These are phyloP conservation scores for Umbelopsis sp. DNA, from an alignment of 192 early-diverging fungal genomes.

Conservation along the genomic window DNA sequence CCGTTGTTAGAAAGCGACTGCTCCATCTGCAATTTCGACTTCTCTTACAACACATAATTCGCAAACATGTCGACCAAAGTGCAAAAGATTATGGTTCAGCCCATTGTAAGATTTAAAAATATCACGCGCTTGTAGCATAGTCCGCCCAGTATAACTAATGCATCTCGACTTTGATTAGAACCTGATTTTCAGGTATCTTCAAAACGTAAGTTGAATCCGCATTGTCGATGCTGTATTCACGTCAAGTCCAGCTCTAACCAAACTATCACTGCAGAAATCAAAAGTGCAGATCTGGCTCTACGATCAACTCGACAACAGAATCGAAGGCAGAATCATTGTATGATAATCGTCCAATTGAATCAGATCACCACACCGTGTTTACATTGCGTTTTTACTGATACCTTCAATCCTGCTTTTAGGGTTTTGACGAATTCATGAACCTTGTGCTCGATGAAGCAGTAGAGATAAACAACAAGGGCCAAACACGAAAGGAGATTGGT, in stretches of 20 bases:
- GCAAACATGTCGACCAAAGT: conserved; percentile 68
- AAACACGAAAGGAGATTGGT: conserved; percentile 75
- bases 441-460: conserved; percentile 89
- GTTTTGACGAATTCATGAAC: conserved; percentile 99
- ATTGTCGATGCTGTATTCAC: not conserved
- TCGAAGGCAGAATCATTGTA: conserved; percentile 95
- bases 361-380: not conserved
- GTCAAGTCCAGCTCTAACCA: not conserved
- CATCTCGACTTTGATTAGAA: conserved; percentile 52
- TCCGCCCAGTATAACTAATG: not conserved
- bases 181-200: conserved; percentile 95
- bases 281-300: conserved; percentile 95
- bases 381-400: not conserved
- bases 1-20: not conserved
- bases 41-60: conserved; percentile 12
- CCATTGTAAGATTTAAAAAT: conserved; percentile 60
- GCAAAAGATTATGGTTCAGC: conserved; percentile 85
- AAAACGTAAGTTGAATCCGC: conserved; percentile 67
- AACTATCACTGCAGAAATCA: conserved; percentile 63
- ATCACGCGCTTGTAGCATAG: not conserved
- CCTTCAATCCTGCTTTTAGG: conserved; percentile 55
- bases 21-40: not conserved
- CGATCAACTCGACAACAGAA: conserved; percentile 82
- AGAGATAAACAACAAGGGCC: conserved; percentile 83
- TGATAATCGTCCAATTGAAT: conserved; percentile 5